phyloP scores from a whole-genome alignment of 257 asterid genomes.

The Nicotiana knightiana region DNA sequence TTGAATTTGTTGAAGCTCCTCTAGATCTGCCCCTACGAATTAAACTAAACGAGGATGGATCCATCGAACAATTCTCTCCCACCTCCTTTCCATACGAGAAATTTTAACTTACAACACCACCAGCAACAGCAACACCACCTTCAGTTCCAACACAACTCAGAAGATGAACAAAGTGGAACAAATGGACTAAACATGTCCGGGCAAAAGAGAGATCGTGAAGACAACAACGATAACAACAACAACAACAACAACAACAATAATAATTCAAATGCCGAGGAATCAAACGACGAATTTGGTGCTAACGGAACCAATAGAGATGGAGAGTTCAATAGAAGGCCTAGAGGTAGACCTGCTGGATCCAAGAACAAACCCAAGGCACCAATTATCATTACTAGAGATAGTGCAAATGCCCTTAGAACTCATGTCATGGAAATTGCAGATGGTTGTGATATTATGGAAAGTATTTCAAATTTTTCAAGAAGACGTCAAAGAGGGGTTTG shows the following conservation, averaged over 20 bases:
- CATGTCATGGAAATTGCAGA: conserved; percentile 92
- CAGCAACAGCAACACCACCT: not conserved
- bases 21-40: not conserved
- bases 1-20: not conserved
- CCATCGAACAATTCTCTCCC: conserved; percentile 37
- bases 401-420: conserved; percentile 85
- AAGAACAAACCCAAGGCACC: conserved; percentile 85
- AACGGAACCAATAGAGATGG: conserved; percentile 27
- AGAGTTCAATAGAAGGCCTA: conserved; percentile 48
- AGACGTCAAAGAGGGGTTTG: conserved; percentile 86
- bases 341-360: conserved; percentile 92
- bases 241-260: conserved; percentile 3
- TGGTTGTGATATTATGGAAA: conserved; percentile 75
- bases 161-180: conserved; percentile 70
- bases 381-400: conserved; percentile 79
- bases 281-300: not conserved
- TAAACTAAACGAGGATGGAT: conserved; percentile 6
- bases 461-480: conserved; percentile 65
- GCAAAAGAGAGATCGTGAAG: conserved; percentile 47
- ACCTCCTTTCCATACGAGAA: conserved; percentile 76
- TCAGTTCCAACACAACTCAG: conserved; percentile 29
- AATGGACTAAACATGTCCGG: conserved; percentile 44
- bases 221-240: conserved; percentile 9
- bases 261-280: not conserved
- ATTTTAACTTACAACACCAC: conserved; percentile 51